Percentiles rank a stretch among this genome's conserved stretches.
Conservation (phyloP, 331 rosid genomes). For the Pyrus hybrid region DNA sequence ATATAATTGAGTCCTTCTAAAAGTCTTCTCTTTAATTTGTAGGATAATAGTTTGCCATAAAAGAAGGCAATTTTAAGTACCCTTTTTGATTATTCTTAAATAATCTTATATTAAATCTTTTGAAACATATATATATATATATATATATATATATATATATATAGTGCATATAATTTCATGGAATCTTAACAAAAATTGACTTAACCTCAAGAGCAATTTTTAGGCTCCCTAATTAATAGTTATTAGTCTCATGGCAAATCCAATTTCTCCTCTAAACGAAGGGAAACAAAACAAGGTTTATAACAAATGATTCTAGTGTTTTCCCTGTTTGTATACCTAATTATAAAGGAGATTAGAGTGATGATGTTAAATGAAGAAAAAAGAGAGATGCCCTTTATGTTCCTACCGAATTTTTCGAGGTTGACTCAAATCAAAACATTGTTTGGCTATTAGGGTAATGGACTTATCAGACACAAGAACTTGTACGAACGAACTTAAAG, state of each 20-base stretch:
- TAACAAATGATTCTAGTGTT: background rate
- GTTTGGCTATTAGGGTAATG: constrained; percentile 1
- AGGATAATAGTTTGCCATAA: too few relatives aligned
- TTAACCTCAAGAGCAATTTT: background rate
- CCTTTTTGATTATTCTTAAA: background rate
- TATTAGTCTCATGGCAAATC: too few relatives aligned
- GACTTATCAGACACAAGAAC: background rate
- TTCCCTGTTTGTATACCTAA: background rate
- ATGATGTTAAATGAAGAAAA: background rate
- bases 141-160: too few relatives aligned
- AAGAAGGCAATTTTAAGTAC: too few relatives aligned
- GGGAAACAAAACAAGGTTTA: background rate
- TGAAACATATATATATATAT: background rate
- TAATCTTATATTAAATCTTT: background rate
- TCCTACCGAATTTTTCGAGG: constrained; percentile 7
- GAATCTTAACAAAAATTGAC: background rate
- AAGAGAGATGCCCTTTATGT: background rate
- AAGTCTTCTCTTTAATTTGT: too few relatives aligned
- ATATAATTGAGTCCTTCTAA: background rate
- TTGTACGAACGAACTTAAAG: background rate
- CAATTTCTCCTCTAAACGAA: too few relatives aligned
- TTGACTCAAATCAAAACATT: constrained; percentile 13
- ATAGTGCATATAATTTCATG: background rate
- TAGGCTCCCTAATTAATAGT: background rate
- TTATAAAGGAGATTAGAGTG: background rate